These are phyloP conservation scores for Podaxis sp. DNA, from an alignment of 768 basidiomycete genomes.

Conservation along the genomic window DNA sequence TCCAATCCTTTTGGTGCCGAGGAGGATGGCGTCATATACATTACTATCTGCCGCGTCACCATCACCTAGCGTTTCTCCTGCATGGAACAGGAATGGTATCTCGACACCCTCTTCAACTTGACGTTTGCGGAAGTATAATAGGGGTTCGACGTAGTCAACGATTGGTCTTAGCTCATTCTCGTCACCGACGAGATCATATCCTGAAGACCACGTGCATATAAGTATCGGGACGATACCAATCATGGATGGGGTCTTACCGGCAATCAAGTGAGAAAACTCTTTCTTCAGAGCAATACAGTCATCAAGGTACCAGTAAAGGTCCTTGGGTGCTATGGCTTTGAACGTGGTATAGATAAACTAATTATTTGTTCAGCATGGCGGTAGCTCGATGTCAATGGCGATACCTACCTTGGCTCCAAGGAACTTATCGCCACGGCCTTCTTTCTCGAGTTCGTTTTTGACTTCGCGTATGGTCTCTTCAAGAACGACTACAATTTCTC, in stretches of 20 bases:
- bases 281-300: conserved; percentile 75
- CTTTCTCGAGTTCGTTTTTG: conserved; percentile 44
- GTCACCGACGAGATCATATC: conserved; percentile 80
- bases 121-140: conserved; percentile 57
- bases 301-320: conserved; percentile 64
- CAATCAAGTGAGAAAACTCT: conserved; percentile 60
- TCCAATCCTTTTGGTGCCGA: conserved; percentile 81
- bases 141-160: conserved; percentile 56
- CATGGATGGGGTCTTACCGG: not conserved
- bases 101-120: conserved; percentile 56
- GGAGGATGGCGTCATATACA: conserved; percentile 73
- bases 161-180: conserved; percentile 63
- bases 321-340: conserved; percentile 51
- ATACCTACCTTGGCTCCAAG: conserved; percentile 57
- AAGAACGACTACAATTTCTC: conserved; percentile 57
- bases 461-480: conserved; percentile 50
- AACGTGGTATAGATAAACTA: conserved; percentile 21
- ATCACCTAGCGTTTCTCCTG: conserved; percentile 81
- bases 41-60: conserved; percentile 71
- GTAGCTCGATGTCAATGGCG: not conserved
- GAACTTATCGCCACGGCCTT: conserved; percentile 60
- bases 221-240: not conserved
- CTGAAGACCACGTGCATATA: conserved; percentile 29
- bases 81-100: conserved; percentile 78
- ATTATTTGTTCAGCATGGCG: not conserved